Evolutionary conservation across 2,329 filamentous ascomycete species (phyloP), one percentile per base, ranked within the genome.

Genomic region (Colletotrichum tofieldiae): DNA sequence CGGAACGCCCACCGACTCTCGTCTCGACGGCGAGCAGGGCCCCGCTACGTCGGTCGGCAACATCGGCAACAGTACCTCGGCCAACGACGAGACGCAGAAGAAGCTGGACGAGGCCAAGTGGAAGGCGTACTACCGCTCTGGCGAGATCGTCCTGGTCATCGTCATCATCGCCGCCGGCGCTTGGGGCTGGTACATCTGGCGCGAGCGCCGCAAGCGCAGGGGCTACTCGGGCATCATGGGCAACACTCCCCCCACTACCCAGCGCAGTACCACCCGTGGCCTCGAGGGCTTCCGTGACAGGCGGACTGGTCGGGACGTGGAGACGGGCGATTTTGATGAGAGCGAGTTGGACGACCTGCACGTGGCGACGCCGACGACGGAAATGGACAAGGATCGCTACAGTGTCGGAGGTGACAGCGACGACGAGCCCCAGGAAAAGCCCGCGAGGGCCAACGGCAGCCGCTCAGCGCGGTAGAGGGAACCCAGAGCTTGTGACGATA

Each of bases 101-200:
- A 86, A 89, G 79, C 83, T 98, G n/a, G 90, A 95, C 76, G 90
- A 94, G 37, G 94, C 95, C 23, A 93, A 95, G 77, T 97, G 95
- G 93, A 90, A 92, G 63, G 95, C 95, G 0, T 98, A 98, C 82
- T 93, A 93, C 79, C 92, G 93, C 77, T 96, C 94, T 3, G 95
- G 95, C 62, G 94, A 97, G 82, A 90, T 95, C 8, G 94, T 95
- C 2, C 88, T 98, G 2, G 90, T 95, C 20, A 90, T 98, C 60
- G 94, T 98, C 23, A 86, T 92, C 63, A 89, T 96, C 71, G 92
- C 91, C 1, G 94, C 93, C 1, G 85, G 84, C 6, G 84, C 89
- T 16, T 97, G 94, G 92, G 94, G 92, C n/a, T 93, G 91, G 79
- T 92, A 88, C 75, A 82, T 93, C 77, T 93, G 90, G 89, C 86